Evolutionary conservation across 2,329 filamentous ascomycete species (phyloP).

Genomic region (Coniella lustricola): DNA sequence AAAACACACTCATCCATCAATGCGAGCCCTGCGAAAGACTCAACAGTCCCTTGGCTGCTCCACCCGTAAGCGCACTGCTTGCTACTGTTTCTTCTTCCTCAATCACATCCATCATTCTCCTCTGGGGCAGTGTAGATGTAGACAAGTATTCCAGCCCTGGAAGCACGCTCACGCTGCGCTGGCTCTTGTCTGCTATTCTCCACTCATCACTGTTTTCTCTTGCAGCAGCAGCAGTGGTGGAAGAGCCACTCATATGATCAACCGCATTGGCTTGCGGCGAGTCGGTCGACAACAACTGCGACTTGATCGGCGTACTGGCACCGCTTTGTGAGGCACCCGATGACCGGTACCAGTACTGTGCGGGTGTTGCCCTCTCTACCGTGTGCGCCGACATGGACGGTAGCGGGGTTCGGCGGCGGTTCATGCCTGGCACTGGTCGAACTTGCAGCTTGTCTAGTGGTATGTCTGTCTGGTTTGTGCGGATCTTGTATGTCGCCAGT

Average conservation of each 20-base stretch:
- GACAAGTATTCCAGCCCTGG: conserved; percentile 11
- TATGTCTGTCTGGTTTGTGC: conserved; percentile 62
- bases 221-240: too few relatives aligned
- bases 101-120: not conserved
- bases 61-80: conserved; percentile 40
- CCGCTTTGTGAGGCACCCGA: not conserved
- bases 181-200: too few relatives aligned
- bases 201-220: conserved; percentile 7
- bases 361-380: conserved; percentile 13
- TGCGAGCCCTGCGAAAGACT: conserved; percentile 28
- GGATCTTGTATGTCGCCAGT: conserved; percentile 68
- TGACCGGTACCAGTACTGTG: conserved; percentile 15
- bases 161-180: conserved; percentile 1
- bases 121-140: conserved; percentile 8
- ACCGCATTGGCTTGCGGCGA: conserved; percentile 15
- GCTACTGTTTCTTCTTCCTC: conserved; percentile 27
- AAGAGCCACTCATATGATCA: too few relatives aligned
- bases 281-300: not conserved
- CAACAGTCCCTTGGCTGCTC: conserved; percentile 46
- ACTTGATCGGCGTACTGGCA: not conserved
- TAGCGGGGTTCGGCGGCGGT: conserved; percentile 12
- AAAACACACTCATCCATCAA: too few relatives aligned
- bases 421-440: conserved; percentile 24
- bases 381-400: conserved; percentile 15
- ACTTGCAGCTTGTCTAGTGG: conserved; percentile 55